These are phyloP conservation scores for Raphanus raphanistrum DNA, from an alignment of 345 rosid species.

Conservation along the genomic window DNA sequence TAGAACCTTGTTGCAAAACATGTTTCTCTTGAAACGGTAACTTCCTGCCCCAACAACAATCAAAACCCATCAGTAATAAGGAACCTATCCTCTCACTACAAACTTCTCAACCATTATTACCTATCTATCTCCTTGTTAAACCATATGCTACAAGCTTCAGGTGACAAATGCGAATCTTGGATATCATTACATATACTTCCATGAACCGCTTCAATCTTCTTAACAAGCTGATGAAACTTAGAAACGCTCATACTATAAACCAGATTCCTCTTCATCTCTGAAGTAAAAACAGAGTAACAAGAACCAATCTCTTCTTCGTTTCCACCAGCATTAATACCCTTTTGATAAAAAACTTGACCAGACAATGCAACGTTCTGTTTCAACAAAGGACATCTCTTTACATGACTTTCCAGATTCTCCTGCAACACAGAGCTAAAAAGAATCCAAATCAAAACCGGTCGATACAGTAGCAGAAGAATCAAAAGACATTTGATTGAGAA, in stretches of 20 bases:
- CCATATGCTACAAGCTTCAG: constrained; percentile 83
- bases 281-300: constrained; percentile 42
- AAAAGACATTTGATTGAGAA: not conserved
- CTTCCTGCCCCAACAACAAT: constrained; percentile 52
- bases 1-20: constrained; percentile 82
- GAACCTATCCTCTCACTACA: not conserved
- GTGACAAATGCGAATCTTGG: constrained; percentile 56
- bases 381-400: constrained; percentile 72
- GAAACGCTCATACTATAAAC: constrained; percentile 54
- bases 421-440: constrained; percentile 66
- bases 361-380: constrained; percentile 64
- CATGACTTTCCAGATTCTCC: constrained; percentile 75
- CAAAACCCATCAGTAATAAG: constrained; percentile 6
- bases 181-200: constrained; percentile 51
- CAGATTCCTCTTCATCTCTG: constrained; percentile 80
- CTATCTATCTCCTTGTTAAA: constrained; percentile 77
- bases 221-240: constrained; percentile 47
- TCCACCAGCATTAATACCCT: constrained; percentile 77
- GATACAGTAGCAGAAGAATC: not conserved
- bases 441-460: constrained; percentile 7
- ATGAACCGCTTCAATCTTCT: constrained; percentile 62
- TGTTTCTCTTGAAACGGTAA: constrained; percentile 93
- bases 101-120: constrained; percentile 35
- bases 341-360: constrained; percentile 62
- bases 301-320: constrained; percentile 34